Evolutionary conservation across 2,329 filamentous ascomycete species (phyloP), one percentile per base, ranked within the genome.

Genomic region (Alternaria hordeiaustralica): DNA sequence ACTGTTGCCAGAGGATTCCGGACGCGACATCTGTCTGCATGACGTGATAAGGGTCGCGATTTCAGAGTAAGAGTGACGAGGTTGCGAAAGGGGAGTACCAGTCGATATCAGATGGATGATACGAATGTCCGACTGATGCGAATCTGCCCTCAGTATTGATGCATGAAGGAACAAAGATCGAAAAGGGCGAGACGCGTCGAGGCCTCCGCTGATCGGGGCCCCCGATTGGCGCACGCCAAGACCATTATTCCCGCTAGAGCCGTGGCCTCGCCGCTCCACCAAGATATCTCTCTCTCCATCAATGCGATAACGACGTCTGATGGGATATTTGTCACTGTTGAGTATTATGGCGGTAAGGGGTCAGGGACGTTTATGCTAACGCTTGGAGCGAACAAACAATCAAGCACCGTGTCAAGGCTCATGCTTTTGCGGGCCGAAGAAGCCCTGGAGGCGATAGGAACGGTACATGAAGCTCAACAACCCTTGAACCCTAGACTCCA

Each of bases 21-120:
- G 43, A 57, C 28, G 49, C 56, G 60, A 63, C 60, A 63, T 63
- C 60, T 44, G 60, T 51, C 49, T 63, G 60, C 60, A 63, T 63
- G 60, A 60, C 60, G 60, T 53, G 60, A 51, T 55, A 55, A 25
- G 33, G 26, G 56, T 51, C 25, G 44, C 50, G 50, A 33, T 4
- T 23, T 47, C 30, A 44, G 21, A 28, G 20, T 41, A 11, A 20
- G 43, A 28, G 23, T 33, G 41, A 33, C 49, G 20, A 46, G 23
- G 28, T 49, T 36, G 60, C 50, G 45, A 41, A 43, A 58, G 25
- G 46, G 23, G 33, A 23, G 46, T 33, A 20, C 10, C 28, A 46
- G 58, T 13, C 47, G 43, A 11, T 45, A 33, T 30, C 43, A 59
- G 41, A 33, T 23, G 18, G 28, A 3, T 41, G 30, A 43, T 50